phyloP scores from a whole-genome alignment of 2,329 filamentous ascomycete genomes.

The Monilinia fructigena region DNA sequence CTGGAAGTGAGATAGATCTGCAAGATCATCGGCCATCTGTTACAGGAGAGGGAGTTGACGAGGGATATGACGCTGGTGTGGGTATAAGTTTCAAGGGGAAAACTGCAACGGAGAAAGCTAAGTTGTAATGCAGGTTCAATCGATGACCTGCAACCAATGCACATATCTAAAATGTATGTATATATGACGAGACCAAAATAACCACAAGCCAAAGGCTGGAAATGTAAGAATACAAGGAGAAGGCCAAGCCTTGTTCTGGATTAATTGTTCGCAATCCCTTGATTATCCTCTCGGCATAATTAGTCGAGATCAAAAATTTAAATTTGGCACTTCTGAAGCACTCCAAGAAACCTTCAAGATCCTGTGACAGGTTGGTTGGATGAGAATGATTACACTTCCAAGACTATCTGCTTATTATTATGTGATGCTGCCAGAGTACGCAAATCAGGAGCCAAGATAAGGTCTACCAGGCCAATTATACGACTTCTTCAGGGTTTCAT shows the following conservation, averaged over 20 bases:
- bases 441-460: too few relatives aligned
- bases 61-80: neutral
- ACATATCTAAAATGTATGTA: neutral
- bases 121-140: neutral
- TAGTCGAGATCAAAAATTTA: too few relatives aligned
- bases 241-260: neutral
- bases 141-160: neutral
- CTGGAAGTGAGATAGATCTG: neutral
- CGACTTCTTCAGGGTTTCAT: neutral
- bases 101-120: neutral
- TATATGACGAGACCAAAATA: neutral
- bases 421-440: too few relatives aligned
- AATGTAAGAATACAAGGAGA: neutral
- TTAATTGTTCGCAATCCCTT: neutral
- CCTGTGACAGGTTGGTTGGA: too few relatives aligned
- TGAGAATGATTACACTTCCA: too few relatives aligned
- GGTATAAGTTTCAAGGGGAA: neutral
- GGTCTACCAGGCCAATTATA: too few relatives aligned
- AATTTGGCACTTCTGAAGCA: too few relatives aligned
- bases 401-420: too few relatives aligned
- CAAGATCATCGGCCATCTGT: too few relatives aligned
- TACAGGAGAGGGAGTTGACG: neutral
- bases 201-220: too few relatives aligned
- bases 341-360: too few relatives aligned
- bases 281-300: too few relatives aligned